Percentiles rank a stretch among this genome's conserved stretches.
Evolutionary conservation across 2,329 filamentous ascomycete genomes (phyloP).

Genomic region (Xylariaceae sp.): DNA sequence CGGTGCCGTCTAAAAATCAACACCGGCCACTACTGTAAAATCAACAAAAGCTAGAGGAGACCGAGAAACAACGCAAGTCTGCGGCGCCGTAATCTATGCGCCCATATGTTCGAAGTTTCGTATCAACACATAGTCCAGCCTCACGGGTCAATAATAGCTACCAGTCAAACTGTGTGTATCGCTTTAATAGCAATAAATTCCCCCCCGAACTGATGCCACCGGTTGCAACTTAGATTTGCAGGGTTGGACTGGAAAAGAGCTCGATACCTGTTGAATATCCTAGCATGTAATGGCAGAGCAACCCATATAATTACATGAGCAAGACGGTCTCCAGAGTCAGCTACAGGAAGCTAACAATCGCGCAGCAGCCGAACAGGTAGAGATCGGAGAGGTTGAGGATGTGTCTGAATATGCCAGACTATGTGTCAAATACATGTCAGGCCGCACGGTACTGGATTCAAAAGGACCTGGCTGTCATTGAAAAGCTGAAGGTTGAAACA

Average conservation of each 20-base stretch:
- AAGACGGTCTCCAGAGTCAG: constrained; percentile 43
- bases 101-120: constrained; percentile 34
- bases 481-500: constrained; percentile 48
- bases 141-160: constrained; percentile 52
- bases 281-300: constrained; percentile 47
- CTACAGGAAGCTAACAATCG: constrained; percentile 47
- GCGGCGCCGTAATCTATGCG: too few relatives aligned
- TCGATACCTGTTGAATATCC: constrained; percentile 46
- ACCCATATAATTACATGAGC: constrained; percentile 46
- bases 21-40: too few relatives aligned
- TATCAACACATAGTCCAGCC: constrained; percentile 33
- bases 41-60: too few relatives aligned
- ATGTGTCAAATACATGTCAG: constrained; percentile 38
- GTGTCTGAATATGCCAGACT: constrained; percentile 44
- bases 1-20: too few relatives aligned
- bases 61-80: too few relatives aligned
- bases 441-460: constrained; percentile 38
- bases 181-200: constrained; percentile 46
- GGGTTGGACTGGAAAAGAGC: constrained; percentile 37
- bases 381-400: constrained; percentile 40
- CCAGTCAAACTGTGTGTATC: constrained; percentile 49
- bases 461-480: constrained; percentile 43
- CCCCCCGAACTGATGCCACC: constrained; percentile 46
- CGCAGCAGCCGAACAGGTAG: constrained; percentile 50
- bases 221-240: constrained; percentile 43